These are phyloP conservation scores for Fusarium denticulatum DNA, from an alignment of 2,329 filamentous ascomycete genomes.

Conservation along the genomic window DNA sequence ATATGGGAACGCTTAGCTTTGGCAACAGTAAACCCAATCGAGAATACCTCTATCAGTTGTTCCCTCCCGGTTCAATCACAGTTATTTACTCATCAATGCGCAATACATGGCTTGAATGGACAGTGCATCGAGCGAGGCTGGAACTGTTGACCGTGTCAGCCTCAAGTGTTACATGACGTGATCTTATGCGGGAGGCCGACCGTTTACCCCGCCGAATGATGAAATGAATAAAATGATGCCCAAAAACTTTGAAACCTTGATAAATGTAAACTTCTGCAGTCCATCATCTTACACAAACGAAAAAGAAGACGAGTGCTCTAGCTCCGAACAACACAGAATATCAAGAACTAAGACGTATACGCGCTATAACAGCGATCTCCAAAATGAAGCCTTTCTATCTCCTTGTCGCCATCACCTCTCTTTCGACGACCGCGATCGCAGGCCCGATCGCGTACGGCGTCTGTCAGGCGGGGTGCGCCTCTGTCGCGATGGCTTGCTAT, in stretches of 20 bases:
- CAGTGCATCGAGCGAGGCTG: too few species aligned
- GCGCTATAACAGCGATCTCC: not conserved
- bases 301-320: not conserved
- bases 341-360: not conserved
- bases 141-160: too few species aligned
- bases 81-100: too few species aligned
- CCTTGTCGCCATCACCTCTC: accelerated
- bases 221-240: too few species aligned
- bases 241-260: not conserved
- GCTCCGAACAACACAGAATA: not conserved
- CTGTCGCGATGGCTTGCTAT: conserved; percentile 1
- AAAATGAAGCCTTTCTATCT: not conserved
- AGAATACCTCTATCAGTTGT: too few species aligned
- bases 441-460: not conserved
- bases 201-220: not conserved
- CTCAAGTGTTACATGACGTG: not conserved
- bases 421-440: accelerated
- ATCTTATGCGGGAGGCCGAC: not conserved
- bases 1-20: too few species aligned
- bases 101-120: too few species aligned
- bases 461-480: not conserved
- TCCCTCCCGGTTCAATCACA: too few species aligned
- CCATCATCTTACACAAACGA: not conserved
- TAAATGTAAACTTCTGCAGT: not conserved
- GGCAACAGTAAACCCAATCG: too few species aligned